Base-by-base conservation (phyloP, 2,329 filamentous ascomycete species). In the Ceratocystis colombiana region DNA sequence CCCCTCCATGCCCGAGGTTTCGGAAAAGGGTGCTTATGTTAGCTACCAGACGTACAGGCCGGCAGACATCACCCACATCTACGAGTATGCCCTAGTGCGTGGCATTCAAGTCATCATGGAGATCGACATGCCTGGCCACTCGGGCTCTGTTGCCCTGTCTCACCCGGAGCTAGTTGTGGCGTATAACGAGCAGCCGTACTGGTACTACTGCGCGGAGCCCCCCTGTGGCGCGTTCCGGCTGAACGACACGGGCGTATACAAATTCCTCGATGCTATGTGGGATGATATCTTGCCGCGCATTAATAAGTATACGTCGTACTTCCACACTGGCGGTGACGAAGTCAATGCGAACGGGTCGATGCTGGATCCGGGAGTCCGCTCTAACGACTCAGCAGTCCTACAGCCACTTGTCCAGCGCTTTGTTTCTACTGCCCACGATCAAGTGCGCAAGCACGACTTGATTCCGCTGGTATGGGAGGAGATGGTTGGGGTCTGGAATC, bases 281-380 rank as follows among this genome's bases (percentile, higher is more conserved):
- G 79, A 80, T n/a, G 91, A 96, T 72, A 73, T 96, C 28, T 77
- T 95, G 64, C 90, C 90, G 15, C 81, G 89, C 33, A 74, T 91
- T 10, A 76, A 79, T 7, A 84, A 86, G 0, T 90, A 89, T 74
- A 80, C 87, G 1, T 77, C 84, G 5, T 84, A 93, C 76, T 95
- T 93, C 78, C 90, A 96, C 76, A 88, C 88, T 0, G 91, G 91
- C 57, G 91, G 91, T 65, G 91, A 96, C 72, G 91, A 96, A 77
- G 84, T 95, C 68, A 93, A 94, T 75, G 80, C 79, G 68, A 87
- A 92, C 71, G 83, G 86, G 64, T 92, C 90, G 72, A 78, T 78
- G 50, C 81, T 93, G 10, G 90, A 96, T 73, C 83, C 86, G 3
- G 88, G 84, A 0, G 84, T 96, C 46, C 75, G 79, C 5, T 88